These are phyloP conservation scores for Colletotrichum cuscutae DNA, from an alignment of 2,329 filamentous ascomycete genomes.

Conservation along the genomic window DNA sequence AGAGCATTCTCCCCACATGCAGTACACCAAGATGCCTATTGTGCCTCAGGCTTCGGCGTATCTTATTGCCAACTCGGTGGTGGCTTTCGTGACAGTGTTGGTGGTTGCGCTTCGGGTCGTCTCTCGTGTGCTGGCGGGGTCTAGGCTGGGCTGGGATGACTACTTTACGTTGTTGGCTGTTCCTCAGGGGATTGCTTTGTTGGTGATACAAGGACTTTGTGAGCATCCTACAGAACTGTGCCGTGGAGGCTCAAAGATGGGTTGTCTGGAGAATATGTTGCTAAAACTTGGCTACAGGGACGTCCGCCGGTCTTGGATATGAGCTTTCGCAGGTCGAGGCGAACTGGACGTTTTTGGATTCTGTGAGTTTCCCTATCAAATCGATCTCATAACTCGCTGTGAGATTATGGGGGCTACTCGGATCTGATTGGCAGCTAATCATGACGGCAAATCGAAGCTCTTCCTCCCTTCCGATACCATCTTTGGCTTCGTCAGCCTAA, in stretches of 20 bases:
- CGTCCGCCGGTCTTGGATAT: constrained; percentile 41
- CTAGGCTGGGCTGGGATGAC: constrained; percentile 49
- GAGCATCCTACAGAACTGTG: constrained; percentile 25
- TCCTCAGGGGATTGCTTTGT: constrained; percentile 43
- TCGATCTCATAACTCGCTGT: too few species aligned
- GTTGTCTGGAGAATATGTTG: background rate
- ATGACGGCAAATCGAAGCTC: constrained; percentile 38
- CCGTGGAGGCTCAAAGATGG: background rate
- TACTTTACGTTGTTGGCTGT: constrained; percentile 47
- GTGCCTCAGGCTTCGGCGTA: constrained; percentile 37
- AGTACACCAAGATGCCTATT: constrained; percentile 6
- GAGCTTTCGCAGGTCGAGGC: constrained; percentile 2
- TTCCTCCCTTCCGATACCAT: constrained; percentile 51
- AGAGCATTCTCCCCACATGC: background rate
- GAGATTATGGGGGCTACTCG: background rate
- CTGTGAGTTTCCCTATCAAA: background rate
- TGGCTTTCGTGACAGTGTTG: constrained; percentile 35
- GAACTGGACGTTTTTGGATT: constrained; percentile 14
- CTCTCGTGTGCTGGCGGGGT: constrained; percentile 40
- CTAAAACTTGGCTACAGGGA: constrained; percentile 21
- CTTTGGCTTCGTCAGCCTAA: constrained; percentile 47
- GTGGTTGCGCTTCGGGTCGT: constrained; percentile 41
- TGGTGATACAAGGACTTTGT: constrained; percentile 45
- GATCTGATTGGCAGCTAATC: background rate
- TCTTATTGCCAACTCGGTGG: constrained; percentile 40